phyloP scores from a whole-genome alignment of 805 yeast genomes.

The Teunomyces aglyptinius region DNA sequence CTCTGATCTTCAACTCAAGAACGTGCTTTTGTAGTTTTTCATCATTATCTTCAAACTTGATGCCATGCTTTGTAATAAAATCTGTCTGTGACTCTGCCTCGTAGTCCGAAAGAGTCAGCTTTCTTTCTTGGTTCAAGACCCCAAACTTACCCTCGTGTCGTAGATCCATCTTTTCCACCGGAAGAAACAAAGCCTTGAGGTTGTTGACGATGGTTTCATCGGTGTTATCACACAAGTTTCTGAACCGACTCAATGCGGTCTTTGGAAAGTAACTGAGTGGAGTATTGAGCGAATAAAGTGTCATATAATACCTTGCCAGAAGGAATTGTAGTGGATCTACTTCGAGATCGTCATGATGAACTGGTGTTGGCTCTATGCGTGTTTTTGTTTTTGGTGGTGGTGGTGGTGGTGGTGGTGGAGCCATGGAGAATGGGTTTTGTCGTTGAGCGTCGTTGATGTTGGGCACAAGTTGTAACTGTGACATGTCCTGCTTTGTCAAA shows the following conservation, averaged over 20 bases:
- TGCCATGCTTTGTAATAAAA: conserved; percentile 18
- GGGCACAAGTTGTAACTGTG: not conserved
- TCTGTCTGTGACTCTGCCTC: conserved; percentile 25
- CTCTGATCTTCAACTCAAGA: conserved; percentile 49
- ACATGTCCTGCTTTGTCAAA: not conserved
- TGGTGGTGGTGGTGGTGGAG: conserved; percentile 16
- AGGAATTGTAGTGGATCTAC: conserved; percentile 30
- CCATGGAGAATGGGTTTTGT: conserved; percentile 15
- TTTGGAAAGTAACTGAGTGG: conserved; percentile 47
- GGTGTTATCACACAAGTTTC: conserved; percentile 37
- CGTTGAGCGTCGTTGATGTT: not conserved
- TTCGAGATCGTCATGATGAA: not conserved
- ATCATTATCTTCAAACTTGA: conserved; percentile 17
- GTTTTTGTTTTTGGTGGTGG: conserved; percentile 9
- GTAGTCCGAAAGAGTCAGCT: not conserved
- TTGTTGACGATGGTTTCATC: conserved; percentile 15
- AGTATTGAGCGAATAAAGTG: conserved; percentile 37
- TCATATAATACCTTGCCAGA: conserved; percentile 32
- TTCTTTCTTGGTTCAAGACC: conserved; percentile 12
- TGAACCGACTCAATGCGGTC: conserved; percentile 48
- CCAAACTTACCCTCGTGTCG: conserved; percentile 39
- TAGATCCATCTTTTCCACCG: conserved; percentile 39
- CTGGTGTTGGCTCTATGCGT: conserved; percentile 10
- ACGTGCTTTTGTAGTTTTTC: conserved; percentile 27
- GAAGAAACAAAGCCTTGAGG: conserved; percentile 30